A percentile compares a stretch with the other conserved stretches of the same genome.
These are phyloP conservation scores for Citrus reticulata DNA, from an alignment of 345 rosid species.

Conservation along the genomic window DNA sequence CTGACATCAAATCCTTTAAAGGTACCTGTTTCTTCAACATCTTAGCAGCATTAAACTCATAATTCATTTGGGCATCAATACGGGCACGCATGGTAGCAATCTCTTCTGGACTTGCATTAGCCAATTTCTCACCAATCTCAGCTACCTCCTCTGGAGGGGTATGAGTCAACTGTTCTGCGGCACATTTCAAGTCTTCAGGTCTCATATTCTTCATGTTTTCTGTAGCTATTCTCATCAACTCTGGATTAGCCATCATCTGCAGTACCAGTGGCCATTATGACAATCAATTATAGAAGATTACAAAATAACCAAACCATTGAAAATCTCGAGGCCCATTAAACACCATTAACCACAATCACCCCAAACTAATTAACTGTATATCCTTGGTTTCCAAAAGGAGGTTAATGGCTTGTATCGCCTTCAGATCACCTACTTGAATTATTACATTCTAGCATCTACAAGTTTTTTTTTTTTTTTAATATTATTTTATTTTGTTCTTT, in stretches of 20 bases:
- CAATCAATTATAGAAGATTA: neutral
- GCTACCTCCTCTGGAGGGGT: slow-evolving; percentile 83
- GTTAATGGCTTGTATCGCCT: neutral
- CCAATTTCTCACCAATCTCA: slow-evolving; percentile 86
- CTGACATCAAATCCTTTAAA: neutral
- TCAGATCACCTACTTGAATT: neutral
- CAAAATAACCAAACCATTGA: neutral
- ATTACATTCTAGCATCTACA: neutral
- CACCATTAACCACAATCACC: neutral
- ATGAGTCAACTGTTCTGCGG: slow-evolving; percentile 86
- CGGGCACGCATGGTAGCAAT: slow-evolving; percentile 74
- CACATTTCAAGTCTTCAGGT: slow-evolving; percentile 83
- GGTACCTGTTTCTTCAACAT: slow-evolving; percentile 79
- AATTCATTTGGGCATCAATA: slow-evolving; percentile 68
- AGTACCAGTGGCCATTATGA: slow-evolving; percentile 10
- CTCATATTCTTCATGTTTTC: slow-evolving; percentile 91
- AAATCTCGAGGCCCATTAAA: neutral
- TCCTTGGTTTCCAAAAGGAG: neutral
- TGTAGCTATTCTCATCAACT: slow-evolving; percentile 91
- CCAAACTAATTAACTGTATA: neutral
- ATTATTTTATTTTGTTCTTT: too few species aligned
- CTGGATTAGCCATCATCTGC: slow-evolving; percentile 97
- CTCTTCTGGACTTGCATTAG: slow-evolving; percentile 81
- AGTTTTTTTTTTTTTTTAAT: too few species aligned
- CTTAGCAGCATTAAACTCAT: slow-evolving; percentile 72